Percentiles rank a stretch among this genome's conserved stretches.
These are phyloP conservation scores for Fusarium transvaalense DNA, from an alignment of 2,329 filamentous ascomycete species.

Conservation along the genomic window DNA sequence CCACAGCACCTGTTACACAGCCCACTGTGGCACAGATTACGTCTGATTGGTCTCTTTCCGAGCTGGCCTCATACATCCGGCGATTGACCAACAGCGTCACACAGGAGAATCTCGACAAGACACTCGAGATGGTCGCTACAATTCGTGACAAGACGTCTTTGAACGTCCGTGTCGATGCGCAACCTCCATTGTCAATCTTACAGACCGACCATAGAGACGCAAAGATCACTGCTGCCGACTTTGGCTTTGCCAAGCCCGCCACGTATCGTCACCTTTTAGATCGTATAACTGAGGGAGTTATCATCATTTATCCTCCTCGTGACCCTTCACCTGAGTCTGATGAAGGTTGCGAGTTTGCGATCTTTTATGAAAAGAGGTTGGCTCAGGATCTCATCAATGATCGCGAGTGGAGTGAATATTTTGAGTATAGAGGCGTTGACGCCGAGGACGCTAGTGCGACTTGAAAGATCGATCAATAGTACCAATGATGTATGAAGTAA, in stretches of 20 bases:
- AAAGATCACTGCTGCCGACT: conserved; percentile 48
- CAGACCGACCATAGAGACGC: conserved; percentile 55
- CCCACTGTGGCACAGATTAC: conserved; percentile 53
- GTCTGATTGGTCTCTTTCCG: conserved; percentile 52
- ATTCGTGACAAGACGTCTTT: conserved; percentile 55
- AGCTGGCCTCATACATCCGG: conserved; percentile 55
- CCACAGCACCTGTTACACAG: conserved; percentile 45
- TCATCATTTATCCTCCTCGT: conserved; percentile 52
- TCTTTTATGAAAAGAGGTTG: conserved; percentile 54
- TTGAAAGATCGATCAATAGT: accelerated
- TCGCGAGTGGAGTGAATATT: conserved; percentile 53
- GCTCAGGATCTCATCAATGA: conserved; percentile 51
- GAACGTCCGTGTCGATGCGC: conserved; percentile 51
- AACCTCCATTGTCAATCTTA: conserved; percentile 54
- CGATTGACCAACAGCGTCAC: conserved; percentile 53
- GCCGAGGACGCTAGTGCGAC: conserved; percentile 10
- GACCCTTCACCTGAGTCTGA: conserved; percentile 46
- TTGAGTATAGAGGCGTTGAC: conserved; percentile 56
- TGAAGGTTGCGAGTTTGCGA: conserved; percentile 53
- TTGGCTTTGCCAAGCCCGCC: conserved; percentile 54
- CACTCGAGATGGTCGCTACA: conserved; percentile 50
- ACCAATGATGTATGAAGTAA: too few species aligned
- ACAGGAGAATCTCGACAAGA: conserved; percentile 48
- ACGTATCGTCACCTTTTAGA: conserved; percentile 53
- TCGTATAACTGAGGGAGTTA: conserved; percentile 47